Base-by-base conservation (phyloP, 2,329 filamentous ascomycete genomes). In the Aspergillaceae sp. region DNA sequence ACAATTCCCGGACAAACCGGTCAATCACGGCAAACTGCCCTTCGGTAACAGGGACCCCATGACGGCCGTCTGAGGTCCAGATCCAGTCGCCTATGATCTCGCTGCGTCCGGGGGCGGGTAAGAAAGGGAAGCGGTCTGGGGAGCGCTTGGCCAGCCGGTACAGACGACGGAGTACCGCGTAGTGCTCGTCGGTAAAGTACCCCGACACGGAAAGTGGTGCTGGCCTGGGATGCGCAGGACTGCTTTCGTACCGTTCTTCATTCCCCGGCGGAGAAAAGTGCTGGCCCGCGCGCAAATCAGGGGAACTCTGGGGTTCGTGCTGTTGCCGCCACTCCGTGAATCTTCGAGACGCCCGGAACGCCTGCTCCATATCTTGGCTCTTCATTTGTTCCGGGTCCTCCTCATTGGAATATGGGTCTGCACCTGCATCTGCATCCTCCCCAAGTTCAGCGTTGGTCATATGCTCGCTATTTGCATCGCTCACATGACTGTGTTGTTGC, bases 121-220 rank as follows among this genome's bases (percentile, higher is more conserved):
- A 54, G 47, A 69, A 70, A 29, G 61, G 58, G 45, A 71, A 68
- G 3, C 54, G 57, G 36, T 68, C 63, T 3, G 68, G 67, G 26
- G 54, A 57, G 40, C 50, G 56, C 55, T 68, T 66, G 34, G 67
- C 66, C 48, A 64, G 47, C 44, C 58, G 63, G 43, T 70, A 70
- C 37, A 71, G 51, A 42, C 61, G 61, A 42, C 64, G 65, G 46
- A 71, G 61, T 11, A 62, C 58, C 11, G 51, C 46, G 48, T 71
- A 71, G 47, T 71, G 67, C 19, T 65, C 63, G 44, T 71, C 58
- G 10, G 64, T 68, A 50, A 71, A 71, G 51, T 68, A 68, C 19
- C 65, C 65, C 38, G 65, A 67, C 30, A 59, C 52, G 33, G 65
- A 55, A 8, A 68, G 54, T 29, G 58, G 55, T 45, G 19, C 19